Base-by-base conservation (phyloP, 345 rosid genomes). In the Brassica carinata region DNA sequence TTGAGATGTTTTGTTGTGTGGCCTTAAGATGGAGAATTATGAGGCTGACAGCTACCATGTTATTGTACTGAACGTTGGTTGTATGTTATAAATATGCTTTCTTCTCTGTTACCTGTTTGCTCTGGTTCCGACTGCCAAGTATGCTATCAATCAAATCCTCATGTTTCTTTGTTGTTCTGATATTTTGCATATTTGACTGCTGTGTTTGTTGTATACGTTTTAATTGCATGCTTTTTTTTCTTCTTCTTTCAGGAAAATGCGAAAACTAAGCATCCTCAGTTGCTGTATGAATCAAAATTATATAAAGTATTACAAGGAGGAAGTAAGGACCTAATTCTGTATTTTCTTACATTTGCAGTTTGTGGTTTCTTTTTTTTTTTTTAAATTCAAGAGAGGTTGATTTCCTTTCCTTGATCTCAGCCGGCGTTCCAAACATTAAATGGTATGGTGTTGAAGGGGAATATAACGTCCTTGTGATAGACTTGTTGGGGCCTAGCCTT, bases 191-290 rank as follows among this genome's bases (percentile, higher is more conserved):
- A 48, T 69, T 59, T 74, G 57, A 55, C 36, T 69, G 31, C 23
- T 45, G 9, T 69, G 45, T 62, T 69, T 61, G 67, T 8, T 70
- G 27, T 55, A 4, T 61, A 59, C 74, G 29, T 67, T 64, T 51
- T 83, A 45, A 76, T 6, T 27, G 68, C 64, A 15, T 67, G 4
- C 15, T 77, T 67, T 82, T 67, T 82, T 34, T 43, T 48, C 15
- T 53, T n/a, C 76, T 36, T 29, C 76, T 30, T 65, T 53, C 89
- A 93, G 99, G 99, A 96, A 87, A 92, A 81, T 84, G 87, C 87
- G 79, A 96, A 96, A 87, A 91, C 99, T 62, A 92, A 89, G 85
- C 98, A 93, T 87, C 98, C 98, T 27, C 98, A 94, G 76, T 88
- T 94, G 86, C 84, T 91, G 57, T 91, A 92, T 81, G 98, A 94